phyloP scores from a whole-genome alignment of 2,329 filamentous ascomycete genomes.

The Talaromyces rugulosus region DNA sequence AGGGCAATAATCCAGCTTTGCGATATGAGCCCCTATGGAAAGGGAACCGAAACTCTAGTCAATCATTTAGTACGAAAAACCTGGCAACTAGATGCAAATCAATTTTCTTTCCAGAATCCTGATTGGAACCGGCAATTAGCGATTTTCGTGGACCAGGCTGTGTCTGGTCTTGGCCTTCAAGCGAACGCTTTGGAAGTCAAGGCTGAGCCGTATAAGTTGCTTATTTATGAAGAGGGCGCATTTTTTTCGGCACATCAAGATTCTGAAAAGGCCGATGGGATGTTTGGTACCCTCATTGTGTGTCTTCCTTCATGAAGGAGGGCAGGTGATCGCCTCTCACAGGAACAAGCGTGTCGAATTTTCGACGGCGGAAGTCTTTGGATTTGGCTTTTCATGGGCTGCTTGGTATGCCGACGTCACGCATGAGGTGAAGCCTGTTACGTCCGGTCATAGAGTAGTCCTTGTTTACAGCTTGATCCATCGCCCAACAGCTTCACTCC shows the following conservation, averaged over 20 bases:
- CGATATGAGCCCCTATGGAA: slow-evolving; percentile 29
- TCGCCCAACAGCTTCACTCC: not conserved
- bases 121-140: slow-evolving; percentile 26
- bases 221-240: slow-evolving; percentile 49
- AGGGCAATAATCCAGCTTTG: slow-evolving; percentile 14
- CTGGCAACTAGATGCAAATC: slow-evolving; percentile 39
- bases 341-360: slow-evolving; percentile 28
- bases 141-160: not conserved
- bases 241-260: slow-evolving; percentile 48
- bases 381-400: slow-evolving; percentile 15
- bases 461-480: slow-evolving; percentile 52
- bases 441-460: slow-evolving; percentile 47
- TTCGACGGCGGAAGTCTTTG: slow-evolving; percentile 24
- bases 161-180: not conserved
- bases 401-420: slow-evolving; percentile 51
- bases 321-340: slow-evolving; percentile 42
- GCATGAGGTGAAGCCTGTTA: slow-evolving; percentile 49
- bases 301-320: slow-evolving; percentile 50
- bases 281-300: slow-evolving; percentile 51
- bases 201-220: slow-evolving; percentile 45
- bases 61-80: slow-evolving; percentile 40
- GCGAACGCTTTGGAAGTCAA: slow-evolving; percentile 14
- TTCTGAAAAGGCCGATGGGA: slow-evolving; percentile 45
- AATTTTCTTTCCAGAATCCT: slow-evolving; percentile 36
- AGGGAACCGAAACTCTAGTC: slow-evolving; percentile 36